Conservation (phyloP, 169 alveolate species). For the Plasmodium ovale region DNA sequence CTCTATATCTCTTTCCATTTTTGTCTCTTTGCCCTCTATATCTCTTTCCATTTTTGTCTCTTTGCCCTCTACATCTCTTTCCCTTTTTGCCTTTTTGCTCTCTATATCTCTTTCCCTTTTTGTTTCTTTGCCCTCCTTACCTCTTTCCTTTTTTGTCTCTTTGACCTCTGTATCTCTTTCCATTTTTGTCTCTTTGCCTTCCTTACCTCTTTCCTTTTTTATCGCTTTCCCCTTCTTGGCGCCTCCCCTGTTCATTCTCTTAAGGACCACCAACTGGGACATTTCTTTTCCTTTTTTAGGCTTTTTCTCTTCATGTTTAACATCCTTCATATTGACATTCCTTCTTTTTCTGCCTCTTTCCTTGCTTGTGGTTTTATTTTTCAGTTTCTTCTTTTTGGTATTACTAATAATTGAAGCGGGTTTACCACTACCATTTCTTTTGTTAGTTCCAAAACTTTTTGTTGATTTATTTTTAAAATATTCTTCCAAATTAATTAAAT, state of each 20-base stretch:
- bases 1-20: not conserved
- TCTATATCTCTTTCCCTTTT: not conserved
- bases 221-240: not conserved
- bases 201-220: not conserved
- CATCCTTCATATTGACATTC: not conserved
- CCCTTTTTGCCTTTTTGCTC: not conserved
- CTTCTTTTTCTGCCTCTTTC: not conserved
- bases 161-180: not conserved
- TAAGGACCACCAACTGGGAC: not conserved
- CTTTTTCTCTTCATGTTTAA: not conserved
- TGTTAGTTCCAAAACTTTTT: not conserved
- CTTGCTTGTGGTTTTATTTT: not conserved
- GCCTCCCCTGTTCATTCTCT: not conserved
- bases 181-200: not conserved
- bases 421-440: not conserved
- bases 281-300: not conserved
- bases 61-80: not conserved
- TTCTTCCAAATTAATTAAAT: conserved; percentile 13
- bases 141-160: not conserved
- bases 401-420: not conserved
- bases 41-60: not conserved
- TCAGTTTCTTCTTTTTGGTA: not conserved
- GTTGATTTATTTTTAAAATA: conserved; percentile 12
- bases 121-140: not conserved
- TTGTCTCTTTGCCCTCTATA: conserved; percentile 2